phyloP scores from a whole-genome alignment of 2,329 filamentous ascomycete genomes.

The Drechslerella stenobrocha region DNA sequence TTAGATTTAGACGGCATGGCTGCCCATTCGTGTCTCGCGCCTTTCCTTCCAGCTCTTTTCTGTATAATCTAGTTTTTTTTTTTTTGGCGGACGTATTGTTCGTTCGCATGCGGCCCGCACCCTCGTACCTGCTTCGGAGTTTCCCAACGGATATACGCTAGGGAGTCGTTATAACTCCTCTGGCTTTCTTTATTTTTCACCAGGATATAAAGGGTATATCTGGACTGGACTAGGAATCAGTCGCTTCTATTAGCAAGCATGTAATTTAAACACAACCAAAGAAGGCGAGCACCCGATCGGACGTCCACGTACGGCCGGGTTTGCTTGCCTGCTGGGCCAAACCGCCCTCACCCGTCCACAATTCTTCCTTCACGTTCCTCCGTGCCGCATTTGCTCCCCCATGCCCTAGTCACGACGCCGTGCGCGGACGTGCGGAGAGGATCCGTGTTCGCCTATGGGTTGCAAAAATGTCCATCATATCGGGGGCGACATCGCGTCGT shows the following conservation, averaged over 20 bases:
- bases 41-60: neutral
- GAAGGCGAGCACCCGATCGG: no score
- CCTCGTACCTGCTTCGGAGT: neutral
- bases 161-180: no score
- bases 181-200: neutral
- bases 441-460: no score
- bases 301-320: no score
- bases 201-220: neutral
- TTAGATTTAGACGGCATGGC: neutral
- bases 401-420: no score
- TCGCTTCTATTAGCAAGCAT: conserved; percentile 9
- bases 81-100: neutral
- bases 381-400: no score
- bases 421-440: no score
- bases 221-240: neutral
- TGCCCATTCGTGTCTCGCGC: neutral
- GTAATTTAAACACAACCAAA: neutral
- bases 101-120: neutral
- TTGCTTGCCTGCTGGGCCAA: no score
- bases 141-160: neutral
- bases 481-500: no score
- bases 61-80: neutral
- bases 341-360: no score
- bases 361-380: no score
- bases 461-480: no score